Evolutionary conservation across 1,284 basidiomycete genomes (phyloP), one percentile per base, ranked within the genome.

Genomic region (Sphaerobolus stellatus): DNA sequence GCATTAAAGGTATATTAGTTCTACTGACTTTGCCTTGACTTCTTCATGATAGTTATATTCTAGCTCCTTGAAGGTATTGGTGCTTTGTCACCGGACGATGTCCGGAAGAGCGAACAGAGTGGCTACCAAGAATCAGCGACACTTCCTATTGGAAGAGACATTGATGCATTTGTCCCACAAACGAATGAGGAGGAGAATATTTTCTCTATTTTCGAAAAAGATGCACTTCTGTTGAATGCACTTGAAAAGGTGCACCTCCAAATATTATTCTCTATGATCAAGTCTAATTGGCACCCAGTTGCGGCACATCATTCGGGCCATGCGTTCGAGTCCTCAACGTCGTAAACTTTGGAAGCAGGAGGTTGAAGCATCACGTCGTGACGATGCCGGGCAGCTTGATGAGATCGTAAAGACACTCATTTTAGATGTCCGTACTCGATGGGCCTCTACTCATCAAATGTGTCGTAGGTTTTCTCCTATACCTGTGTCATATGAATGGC

Each of bases 371-470:
- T 9, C 20, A 25, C 11, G 27, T 45, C 7, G 38, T 27, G 27
- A 55, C 18, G 27, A n/a, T 5, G 45, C 30, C 28, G 41, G 41
- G 4, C 13, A 43, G 18, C 30, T 41, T 18, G 20, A 20, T 5
- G 34, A 46, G n/a, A 31, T 14, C 6, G 22, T 54, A 6, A 25
- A 45, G 4, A 62, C 66, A 51, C 50, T 62, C 4, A 64, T 65
- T 30, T 57, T 63, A 9, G 60, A 65, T 44, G 62, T 67, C 20
- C 48, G 43, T 28, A 69, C 65, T 25, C 60, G 58, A 14, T 67
- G 65, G 64, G 59, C 59, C 3, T 67, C 64, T 4, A 63, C 64
- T 1, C 62, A 66, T 36, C 33, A 36, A 18, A 36, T 36, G 33
- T 36, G 33, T 36, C 13, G 33, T 36, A 36, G 22, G 36, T 38